Evolutionary conservation across 306 rosid species (phyloP).

Genomic region (Albizia julibrissin): DNA sequence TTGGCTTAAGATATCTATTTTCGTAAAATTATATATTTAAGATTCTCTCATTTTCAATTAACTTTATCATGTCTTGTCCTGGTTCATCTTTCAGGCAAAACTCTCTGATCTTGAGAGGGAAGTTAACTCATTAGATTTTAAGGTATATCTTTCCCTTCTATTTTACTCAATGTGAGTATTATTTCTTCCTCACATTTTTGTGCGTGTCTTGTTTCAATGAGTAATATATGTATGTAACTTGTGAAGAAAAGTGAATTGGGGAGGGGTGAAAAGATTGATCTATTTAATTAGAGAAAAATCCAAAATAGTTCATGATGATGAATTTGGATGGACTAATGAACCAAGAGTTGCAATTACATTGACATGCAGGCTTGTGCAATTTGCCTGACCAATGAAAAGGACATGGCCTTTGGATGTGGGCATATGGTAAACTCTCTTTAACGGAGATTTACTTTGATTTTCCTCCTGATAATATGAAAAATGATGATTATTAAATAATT

Average conservation of each 20-base stretch:
- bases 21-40: no score
- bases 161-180: not conserved
- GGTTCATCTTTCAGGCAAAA: slow-evolving; percentile 5
- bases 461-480: not conserved
- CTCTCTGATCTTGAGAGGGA: not conserved
- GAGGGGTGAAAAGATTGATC: no score
- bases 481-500: not conserved
- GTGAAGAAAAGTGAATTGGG: no score
- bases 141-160: slow-evolving; percentile 2
- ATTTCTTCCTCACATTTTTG: not conserved
- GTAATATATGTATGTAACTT: no score
- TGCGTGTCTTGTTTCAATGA: not conserved
- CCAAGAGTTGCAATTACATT: not conserved
- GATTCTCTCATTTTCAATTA: not conserved
- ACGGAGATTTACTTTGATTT: not conserved
- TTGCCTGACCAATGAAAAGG: not conserved
- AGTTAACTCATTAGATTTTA: not conserved
- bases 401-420: not conserved
- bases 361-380: not conserved
- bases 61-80: not conserved
- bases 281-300: not conserved
- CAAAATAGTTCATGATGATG: not conserved
- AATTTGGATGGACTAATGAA: not conserved
- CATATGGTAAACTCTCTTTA: not conserved
- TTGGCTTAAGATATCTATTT: not conserved